These are phyloP conservation scores for Sugiyamaella castrensis DNA, from an alignment of 1,139 yeast species.

Conservation along the genomic window DNA sequence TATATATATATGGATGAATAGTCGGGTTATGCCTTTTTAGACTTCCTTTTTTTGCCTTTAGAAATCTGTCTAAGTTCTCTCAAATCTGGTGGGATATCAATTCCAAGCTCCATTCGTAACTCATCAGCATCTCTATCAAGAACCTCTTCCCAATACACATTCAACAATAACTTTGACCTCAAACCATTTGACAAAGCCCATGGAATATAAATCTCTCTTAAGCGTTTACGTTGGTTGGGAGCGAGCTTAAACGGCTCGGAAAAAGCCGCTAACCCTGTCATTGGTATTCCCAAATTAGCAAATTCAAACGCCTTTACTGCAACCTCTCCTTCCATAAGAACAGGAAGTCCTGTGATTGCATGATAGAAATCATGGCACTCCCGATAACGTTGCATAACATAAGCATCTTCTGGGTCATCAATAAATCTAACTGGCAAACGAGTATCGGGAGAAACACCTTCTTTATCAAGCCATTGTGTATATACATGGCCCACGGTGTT, in stretches of 20 bases:
- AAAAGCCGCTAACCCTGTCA: conserved; percentile 90
- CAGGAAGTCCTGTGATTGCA: conserved; percentile 85
- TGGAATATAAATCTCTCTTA: conserved; percentile 66
- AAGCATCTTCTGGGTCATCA: conserved; percentile 88
- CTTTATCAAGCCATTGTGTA: conserved; percentile 76
- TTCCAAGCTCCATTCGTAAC: conserved; percentile 64
- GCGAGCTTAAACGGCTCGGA: conserved; percentile 79
- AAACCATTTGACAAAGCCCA: conserved; percentile 84
- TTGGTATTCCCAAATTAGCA: conserved; percentile 89
- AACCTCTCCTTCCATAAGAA: conserved; percentile 91
- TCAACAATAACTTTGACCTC: conserved; percentile 70
- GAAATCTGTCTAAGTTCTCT: conserved; percentile 53
- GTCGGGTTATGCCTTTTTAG: no score
- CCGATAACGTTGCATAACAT: conserved; percentile 85
- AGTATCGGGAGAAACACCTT: conserved; percentile 92
- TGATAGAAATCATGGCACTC: conserved; percentile 98
- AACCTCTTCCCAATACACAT: conserved; percentile 90
- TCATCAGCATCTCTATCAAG: conserved; percentile 71
- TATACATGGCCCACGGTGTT: conserved; percentile 78
- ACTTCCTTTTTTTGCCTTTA: not conserved
- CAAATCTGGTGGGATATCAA: conserved; percentile 77
- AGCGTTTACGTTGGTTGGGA: conserved; percentile 48
- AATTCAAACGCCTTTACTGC: conserved; percentile 91
- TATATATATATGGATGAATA: no score
- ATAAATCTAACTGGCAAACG: conserved; percentile 83